Conservation (phyloP, 1,139 yeast species). For the Arxiozyma telluris region DNA sequence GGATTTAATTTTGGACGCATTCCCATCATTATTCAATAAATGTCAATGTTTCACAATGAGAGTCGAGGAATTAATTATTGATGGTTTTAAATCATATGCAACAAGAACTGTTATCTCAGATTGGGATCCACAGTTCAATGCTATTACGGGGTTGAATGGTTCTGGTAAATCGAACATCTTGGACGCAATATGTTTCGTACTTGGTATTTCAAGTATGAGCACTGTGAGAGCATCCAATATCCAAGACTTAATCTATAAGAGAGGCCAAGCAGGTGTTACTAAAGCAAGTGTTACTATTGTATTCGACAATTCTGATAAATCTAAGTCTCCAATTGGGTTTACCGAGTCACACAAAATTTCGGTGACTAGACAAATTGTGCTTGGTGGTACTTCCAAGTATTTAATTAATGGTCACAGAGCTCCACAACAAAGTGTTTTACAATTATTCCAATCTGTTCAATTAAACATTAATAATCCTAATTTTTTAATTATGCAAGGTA, state of each 20-base stretch:
- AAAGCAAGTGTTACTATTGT: conserved; percentile 95
- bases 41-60: conserved; percentile 45
- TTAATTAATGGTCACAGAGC: conserved; percentile 94
- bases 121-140: conserved; percentile 96
- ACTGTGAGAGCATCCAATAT: conserved; percentile 89
- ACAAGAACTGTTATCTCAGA: conserved; percentile 90
- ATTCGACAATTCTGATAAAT: conserved; percentile 72
- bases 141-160: conserved; percentile 95
- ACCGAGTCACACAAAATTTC: conserved; percentile 73
- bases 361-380: conserved; percentile 81
- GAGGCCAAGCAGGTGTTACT: conserved; percentile 98
- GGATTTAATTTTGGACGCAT: neutral
- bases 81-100: conserved; percentile 97
- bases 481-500: conserved; percentile 96
- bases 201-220: conserved; percentile 89
- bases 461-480: conserved; percentile 94
- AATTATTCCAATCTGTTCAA: conserved; percentile 88
- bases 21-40: neutral
- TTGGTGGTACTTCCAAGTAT: conserved; percentile 90
- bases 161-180: conserved; percentile 93
- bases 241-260: conserved; percentile 88
- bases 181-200: conserved; percentile 96
- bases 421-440: conserved; percentile 86
- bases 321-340: conserved; percentile 80
- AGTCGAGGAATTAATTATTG: conserved; percentile 90